These are phyloP conservation scores for Mycena capillaripes DNA, from an alignment of 768 basidiomycete genomes.

Conservation along the genomic window DNA sequence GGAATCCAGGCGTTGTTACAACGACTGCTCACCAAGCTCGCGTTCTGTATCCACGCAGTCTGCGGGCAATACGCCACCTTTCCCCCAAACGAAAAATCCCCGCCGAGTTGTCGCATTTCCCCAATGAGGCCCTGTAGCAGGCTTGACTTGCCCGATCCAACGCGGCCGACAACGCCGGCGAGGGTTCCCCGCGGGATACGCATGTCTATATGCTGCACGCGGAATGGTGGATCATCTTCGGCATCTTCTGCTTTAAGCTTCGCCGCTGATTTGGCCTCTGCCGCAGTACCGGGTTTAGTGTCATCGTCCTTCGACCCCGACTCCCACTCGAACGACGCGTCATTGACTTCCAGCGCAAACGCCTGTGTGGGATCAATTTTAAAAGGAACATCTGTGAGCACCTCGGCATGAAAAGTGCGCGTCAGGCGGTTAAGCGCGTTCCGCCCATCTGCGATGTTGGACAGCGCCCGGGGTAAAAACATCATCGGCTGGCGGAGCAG, in stretches of 20 bases:
- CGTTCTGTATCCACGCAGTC: slow-evolving; percentile 84
- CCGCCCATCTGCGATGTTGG: slow-evolving; percentile 73
- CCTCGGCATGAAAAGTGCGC: slow-evolving; percentile 69
- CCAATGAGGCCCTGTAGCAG: slow-evolving; percentile 75
- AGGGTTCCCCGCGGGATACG: slow-evolving; percentile 69
- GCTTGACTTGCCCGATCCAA: slow-evolving; percentile 79
- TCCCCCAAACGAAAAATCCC: slow-evolving; percentile 72
- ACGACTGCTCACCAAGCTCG: slow-evolving; percentile 60
- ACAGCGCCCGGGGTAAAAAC: slow-evolving; percentile 74
- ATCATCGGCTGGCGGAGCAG: slow-evolving; percentile 79
- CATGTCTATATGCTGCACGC: slow-evolving; percentile 64
- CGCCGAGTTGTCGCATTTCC: slow-evolving; percentile 72
- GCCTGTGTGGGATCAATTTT: slow-evolving; percentile 60
- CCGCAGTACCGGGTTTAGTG: background rate
- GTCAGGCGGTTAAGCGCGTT: slow-evolving; percentile 70
- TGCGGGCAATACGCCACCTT: slow-evolving; percentile 79
- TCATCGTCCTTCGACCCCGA: slow-evolving; percentile 20
- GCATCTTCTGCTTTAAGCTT: slow-evolving; percentile 34
- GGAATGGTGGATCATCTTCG: slow-evolving; percentile 56
- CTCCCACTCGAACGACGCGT: slow-evolving; percentile 79
- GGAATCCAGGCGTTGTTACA: background rate
- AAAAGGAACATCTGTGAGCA: slow-evolving; percentile 56
- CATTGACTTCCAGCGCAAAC: slow-evolving; percentile 63
- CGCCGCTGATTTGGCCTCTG: slow-evolving; percentile 24
- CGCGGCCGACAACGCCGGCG: slow-evolving; percentile 75